A percentile compares a stretch with the other conserved stretches of the same genome.
Conservation (phyloP, 139 green algal species). For the Volvox reticuliferus region DNA sequence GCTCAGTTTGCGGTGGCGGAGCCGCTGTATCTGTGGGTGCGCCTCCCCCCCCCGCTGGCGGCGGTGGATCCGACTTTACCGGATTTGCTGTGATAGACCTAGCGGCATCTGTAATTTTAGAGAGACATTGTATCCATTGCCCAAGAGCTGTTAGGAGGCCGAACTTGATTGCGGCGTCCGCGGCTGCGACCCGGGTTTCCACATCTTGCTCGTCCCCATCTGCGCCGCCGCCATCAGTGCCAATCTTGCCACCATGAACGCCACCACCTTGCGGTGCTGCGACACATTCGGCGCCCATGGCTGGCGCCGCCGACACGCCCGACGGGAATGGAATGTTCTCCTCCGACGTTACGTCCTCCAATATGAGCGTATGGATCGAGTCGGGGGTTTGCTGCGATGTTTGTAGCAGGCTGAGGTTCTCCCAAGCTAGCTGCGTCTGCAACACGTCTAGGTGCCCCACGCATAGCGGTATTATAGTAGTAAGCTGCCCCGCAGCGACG, state of each 20-base stretch:
- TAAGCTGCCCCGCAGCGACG: background rate
- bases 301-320: background rate
- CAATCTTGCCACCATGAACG: background rate
- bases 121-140: background rate
- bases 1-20: background rate
- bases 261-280: background rate
- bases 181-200: background rate
- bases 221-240: background rate
- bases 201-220: background rate
- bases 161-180: conserved; percentile 2
- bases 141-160: background rate
- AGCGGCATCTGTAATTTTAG: too few relatives aligned
- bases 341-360: conserved; percentile 27
- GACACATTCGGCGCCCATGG: background rate
- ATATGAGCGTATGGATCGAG: background rate
- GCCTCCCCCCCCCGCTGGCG: background rate
- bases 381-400: background rate
- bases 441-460: background rate
- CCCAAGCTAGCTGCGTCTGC: conserved; percentile 27
- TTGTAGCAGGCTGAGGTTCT: conserved; percentile 36
- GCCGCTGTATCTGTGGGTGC: background rate
- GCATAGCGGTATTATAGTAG: background rate
- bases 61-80: background rate
- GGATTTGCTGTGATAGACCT: background rate
- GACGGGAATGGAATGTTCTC: background rate